Conservation (phyloP, 352 stramenopile genomes). For the Saprolegnia parasitica region DNA sequence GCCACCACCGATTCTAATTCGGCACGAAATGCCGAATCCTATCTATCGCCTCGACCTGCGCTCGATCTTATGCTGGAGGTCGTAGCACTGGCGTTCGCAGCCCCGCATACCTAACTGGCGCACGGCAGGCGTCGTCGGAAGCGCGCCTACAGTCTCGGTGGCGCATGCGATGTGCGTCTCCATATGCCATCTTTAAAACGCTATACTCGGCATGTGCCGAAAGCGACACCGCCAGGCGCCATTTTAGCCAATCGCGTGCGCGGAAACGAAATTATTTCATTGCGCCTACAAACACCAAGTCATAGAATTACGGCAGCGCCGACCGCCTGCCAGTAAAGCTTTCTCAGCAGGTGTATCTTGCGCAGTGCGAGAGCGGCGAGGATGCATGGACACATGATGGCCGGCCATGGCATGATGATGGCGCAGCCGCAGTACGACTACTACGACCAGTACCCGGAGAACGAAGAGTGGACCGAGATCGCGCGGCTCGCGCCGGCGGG, state of each 20-base stretch:
- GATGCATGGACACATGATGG: slow-evolving; percentile 16
- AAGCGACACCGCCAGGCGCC: neutral
- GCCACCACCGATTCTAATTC: slow-evolving; percentile 7
- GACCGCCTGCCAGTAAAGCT: neutral
- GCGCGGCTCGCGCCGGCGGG: neutral
- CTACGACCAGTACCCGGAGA: slow-evolving; percentile 4
- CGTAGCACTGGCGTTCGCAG: too few relatives aligned
- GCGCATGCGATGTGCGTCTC: too few relatives aligned
- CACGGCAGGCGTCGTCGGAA: too few relatives aligned
- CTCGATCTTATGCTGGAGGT: too few relatives aligned
- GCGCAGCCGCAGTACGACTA: slow-evolving; percentile 21
- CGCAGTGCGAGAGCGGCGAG: neutral
- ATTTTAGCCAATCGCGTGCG: neutral
- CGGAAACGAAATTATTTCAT: neutral
- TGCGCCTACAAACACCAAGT: neutral
- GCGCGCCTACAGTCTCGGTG: too few relatives aligned
- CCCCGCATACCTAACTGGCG: too few relatives aligned
- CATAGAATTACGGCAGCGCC: neutral
- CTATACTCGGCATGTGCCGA: neutral
- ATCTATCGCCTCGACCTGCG: too few relatives aligned
- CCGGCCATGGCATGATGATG: slow-evolving; percentile 15
- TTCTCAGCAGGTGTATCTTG: slow-evolving; percentile 1
- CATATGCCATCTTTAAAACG: neutral
- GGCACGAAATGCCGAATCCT: neutral
- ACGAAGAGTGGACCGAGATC: slow-evolving; percentile 26